Evolutionary conservation across 2,329 filamentous ascomycete genomes (phyloP), one percentile per base, ranked within the genome.

Genomic region (Alternaria sp.): DNA sequence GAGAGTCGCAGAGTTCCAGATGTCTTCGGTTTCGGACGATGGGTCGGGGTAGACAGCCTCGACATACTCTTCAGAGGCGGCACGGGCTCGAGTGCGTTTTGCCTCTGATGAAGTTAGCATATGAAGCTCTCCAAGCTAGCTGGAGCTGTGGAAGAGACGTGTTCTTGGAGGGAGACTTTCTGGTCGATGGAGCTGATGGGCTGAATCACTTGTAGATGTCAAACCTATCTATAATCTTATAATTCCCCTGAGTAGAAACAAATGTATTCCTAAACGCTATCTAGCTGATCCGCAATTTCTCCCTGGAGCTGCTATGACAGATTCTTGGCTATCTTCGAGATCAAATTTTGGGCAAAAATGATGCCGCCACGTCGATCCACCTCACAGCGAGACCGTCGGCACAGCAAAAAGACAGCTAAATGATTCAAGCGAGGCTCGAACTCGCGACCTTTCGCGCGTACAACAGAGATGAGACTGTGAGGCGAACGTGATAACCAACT

Each of bases 401-500:
- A 28, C 4, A 13, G 17, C 50, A 65, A 63, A 62, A 66, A 66
- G 15, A 40, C 36, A 40, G n/a, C 5, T 21, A 19, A 36, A 57
- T 70, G 69, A 72, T 63, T 70, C 61, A 61, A 59, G 36, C 68
- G 69, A 72, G 68, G 69, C 54, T 72, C 67, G 69, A 72, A 71
- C 68, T 72, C 69, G 65, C 25, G 69, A 70, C 69, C 68, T 70
- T 70, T 70, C 68, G 67, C 69, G 69, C 9, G 26, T 36, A 7
- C 47, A 50, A 28, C 25, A 26, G 6, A 40, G 8, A 26, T 8
- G 6, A 40, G 25, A 9, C 8, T 72, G 69, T 72, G 69, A 72
- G 69, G 69, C 68, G 68, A 69, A 72, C 68, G 69, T 72, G 69
- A 72, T 72, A 68, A 72, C 69, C 69, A 72, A 69, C 69, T 72